Evolutionary conservation across 169 alveolate species (phyloP).

Genomic region (Cryptosporidium tyzzeri): DNA sequence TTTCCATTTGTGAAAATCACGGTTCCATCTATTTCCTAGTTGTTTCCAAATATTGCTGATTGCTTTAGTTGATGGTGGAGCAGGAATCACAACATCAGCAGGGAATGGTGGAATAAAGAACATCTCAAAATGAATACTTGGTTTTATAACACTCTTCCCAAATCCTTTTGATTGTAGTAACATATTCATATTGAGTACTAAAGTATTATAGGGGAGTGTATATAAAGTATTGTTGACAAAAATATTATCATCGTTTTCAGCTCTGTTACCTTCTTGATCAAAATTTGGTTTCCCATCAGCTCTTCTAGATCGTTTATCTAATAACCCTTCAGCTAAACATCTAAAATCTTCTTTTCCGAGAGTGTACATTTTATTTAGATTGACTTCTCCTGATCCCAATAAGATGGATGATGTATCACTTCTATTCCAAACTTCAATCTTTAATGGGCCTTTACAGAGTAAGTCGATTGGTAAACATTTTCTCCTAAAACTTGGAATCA

Average conservation of each 20-base stretch:
- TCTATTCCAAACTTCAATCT: slow-evolving; percentile 87
- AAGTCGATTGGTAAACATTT: slow-evolving; percentile 87
- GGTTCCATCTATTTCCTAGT: slow-evolving; percentile 82
- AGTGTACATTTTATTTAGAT: slow-evolving; percentile 78
- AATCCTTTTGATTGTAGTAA: slow-evolving; percentile 71
- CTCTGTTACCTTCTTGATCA: slow-evolving; percentile 78
- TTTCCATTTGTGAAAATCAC: slow-evolving; percentile 85
- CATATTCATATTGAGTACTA: slow-evolving; percentile 77
- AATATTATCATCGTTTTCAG: slow-evolving; percentile 29
- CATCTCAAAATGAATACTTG: slow-evolving; percentile 77
- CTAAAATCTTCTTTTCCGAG: slow-evolving; percentile 80
- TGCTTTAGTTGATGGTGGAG: slow-evolving; percentile 78
- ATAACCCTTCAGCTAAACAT: slow-evolving; percentile 79
- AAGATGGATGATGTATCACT: slow-evolving; percentile 85
- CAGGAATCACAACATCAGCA: slow-evolving; percentile 78
- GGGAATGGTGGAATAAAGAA: slow-evolving; percentile 81
- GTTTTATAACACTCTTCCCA: slow-evolving; percentile 72
- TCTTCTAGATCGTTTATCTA: slow-evolving; percentile 40
- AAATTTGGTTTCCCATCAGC: slow-evolving; percentile 78
- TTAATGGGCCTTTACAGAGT: slow-evolving; percentile 86
- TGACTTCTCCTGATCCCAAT: slow-evolving; percentile 85
- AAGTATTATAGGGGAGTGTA: slow-evolving; percentile 73
- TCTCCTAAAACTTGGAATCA: slow-evolving; percentile 81
- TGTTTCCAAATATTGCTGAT: slow-evolving; percentile 77
- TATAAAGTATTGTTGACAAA: slow-evolving; percentile 78